These are phyloP conservation scores for Cubamyces sp. DNA, from an alignment of 768 basidiomycete species.

Conservation along the genomic window DNA sequence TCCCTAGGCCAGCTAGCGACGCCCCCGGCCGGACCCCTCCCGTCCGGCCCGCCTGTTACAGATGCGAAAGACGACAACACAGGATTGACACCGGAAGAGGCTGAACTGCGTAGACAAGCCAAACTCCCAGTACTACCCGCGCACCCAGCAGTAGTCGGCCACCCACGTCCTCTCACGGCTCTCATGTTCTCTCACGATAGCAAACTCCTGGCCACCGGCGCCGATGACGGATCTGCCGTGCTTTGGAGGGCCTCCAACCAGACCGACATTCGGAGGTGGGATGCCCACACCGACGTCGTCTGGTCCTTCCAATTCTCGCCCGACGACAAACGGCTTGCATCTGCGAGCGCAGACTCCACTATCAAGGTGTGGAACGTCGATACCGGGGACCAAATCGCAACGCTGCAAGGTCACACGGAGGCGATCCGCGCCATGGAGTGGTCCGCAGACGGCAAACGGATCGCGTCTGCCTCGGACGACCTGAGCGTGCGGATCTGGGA, in stretches of 20 bases:
- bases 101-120: not conserved
- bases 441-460: constrained; percentile 30
- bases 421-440: constrained; percentile 5
- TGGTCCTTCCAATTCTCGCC: constrained; percentile 27
- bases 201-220: constrained; percentile 16
- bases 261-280: not conserved
- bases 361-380: constrained; percentile 14
- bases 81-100: constrained; percentile 3
- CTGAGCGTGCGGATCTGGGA: constrained; percentile 38
- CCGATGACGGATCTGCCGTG: constrained; percentile 16
- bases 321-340: constrained; percentile 22
- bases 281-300: constrained; percentile 23
- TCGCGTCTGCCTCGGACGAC: constrained; percentile 50
- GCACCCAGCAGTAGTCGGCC: not conserved
- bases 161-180: constrained; percentile 6
- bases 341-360: constrained; percentile 11
- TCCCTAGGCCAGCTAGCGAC: too few species aligned
- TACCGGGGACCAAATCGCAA: not conserved
- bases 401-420: constrained; percentile 14
- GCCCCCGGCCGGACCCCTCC: not conserved
- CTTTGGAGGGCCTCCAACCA: constrained; percentile 17
- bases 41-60: not conserved
- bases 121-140: not conserved
- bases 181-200: constrained; percentile 20
- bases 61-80: not conserved